Conservation (phyloP, 139 green algal genomes). For the Volvox africanus region DNA sequence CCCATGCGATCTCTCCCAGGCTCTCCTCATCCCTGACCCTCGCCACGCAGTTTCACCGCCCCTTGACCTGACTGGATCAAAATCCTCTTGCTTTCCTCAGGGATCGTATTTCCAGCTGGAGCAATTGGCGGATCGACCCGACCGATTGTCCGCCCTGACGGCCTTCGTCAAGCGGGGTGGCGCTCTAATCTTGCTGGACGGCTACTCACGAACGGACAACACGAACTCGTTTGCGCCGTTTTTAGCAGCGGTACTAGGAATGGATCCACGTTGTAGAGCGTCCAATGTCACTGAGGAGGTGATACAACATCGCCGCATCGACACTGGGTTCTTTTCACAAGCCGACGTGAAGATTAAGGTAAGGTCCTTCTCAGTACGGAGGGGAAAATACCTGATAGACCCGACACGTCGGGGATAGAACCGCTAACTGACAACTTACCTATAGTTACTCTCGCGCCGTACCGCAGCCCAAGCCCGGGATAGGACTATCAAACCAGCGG, state of each 20-base stretch:
- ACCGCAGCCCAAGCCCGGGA: neutral
- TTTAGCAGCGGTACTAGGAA: neutral
- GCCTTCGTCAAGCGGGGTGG: neutral
- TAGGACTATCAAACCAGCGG: neutral
- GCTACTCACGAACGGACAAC: neutral
- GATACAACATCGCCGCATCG: neutral
- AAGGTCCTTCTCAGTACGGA: too few relatives aligned
- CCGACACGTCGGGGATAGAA: neutral
- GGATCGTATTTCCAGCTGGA: neutral
- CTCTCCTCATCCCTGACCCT: too few relatives aligned
- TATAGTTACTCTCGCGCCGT: neutral
- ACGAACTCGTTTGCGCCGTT: neutral
- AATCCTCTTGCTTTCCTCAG: neutral
- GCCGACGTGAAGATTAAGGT: conserved; percentile 8
- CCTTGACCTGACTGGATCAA: neutral
- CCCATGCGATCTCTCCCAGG: too few relatives aligned
- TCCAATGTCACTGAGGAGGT: neutral
- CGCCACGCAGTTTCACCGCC: too few relatives aligned
- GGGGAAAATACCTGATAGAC: too few relatives aligned
- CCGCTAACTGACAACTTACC: neutral
- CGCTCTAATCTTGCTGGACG: conserved; percentile 1
- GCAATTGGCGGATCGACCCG: neutral
- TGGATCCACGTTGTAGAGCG: neutral
- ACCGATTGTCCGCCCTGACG: neutral
- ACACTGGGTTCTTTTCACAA: neutral